Conservation (phyloP, 345 rosid genomes). For the Eucalyptus polybractea region DNA sequence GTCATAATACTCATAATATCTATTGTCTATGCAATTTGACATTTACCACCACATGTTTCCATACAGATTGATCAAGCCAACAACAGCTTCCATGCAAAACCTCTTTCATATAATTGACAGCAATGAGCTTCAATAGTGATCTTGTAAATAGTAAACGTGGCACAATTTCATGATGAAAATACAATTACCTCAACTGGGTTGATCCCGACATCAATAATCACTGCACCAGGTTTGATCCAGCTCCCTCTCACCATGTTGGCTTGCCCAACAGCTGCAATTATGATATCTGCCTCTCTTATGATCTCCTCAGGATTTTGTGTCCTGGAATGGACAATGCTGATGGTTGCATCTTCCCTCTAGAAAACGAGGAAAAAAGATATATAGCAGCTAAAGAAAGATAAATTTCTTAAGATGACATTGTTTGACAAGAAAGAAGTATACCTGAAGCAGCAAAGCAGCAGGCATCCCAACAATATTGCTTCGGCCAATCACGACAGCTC, state of each 20-base stretch:
- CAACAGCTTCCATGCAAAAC: not conserved
- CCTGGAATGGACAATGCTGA: constrained; percentile 68
- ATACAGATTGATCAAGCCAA: not conserved
- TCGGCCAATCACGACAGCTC: constrained; percentile 77
- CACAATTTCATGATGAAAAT: not conserved
- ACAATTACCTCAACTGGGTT: constrained; percentile 61
- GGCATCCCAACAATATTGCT: constrained; percentile 97
- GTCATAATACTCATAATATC: not conserved
- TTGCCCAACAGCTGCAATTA: constrained; percentile 70
- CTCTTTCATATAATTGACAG: not conserved
- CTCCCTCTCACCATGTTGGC: constrained; percentile 74
- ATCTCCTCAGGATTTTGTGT: constrained; percentile 70
- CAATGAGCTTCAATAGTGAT: not conserved
- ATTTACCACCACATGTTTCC: not conserved
- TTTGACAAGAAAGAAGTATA: not conserved
- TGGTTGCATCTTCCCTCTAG: constrained; percentile 81
- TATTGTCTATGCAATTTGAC: not conserved
- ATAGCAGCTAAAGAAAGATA: not conserved
- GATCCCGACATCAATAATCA: constrained; percentile 77
- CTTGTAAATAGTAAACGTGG: not conserved
- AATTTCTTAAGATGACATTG: not conserved
- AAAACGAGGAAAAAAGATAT: not conserved
- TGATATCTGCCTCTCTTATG: constrained; percentile 65
- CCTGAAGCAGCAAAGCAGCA: constrained; percentile 74
- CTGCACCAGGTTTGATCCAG: constrained; percentile 91